Conservation (phyloP, 306 rosid genomes). For the Oxytropis ochrocephala region DNA sequence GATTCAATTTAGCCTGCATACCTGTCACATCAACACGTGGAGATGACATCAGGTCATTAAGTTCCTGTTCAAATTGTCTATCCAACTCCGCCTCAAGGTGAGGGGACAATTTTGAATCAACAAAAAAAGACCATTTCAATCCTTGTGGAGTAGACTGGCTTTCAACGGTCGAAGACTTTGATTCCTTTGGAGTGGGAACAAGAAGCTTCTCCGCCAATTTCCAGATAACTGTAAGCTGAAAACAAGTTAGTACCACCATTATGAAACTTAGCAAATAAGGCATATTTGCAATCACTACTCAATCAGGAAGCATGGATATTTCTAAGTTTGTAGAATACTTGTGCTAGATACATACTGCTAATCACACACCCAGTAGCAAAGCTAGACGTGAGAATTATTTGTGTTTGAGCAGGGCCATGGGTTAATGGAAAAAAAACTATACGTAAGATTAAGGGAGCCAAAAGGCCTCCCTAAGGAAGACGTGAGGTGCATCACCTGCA, state of each 20-base stretch:
- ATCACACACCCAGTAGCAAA: not conserved
- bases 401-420: too few species aligned
- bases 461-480: not conserved
- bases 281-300: not conserved
- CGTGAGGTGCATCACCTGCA: not conserved
- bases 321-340: not conserved
- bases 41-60: slow-evolving; percentile 78
- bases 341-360: not conserved
- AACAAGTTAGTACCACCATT: slow-evolving; percentile 54
- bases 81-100: slow-evolving; percentile 76
- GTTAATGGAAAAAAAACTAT: not conserved
- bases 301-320: not conserved
- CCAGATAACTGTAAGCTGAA: slow-evolving; percentile 96
- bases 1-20: slow-evolving; percentile 38
- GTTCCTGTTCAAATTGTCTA: slow-evolving; percentile 74
- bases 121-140: slow-evolving; percentile 67
- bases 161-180: slow-evolving; percentile 39
- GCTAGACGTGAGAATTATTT: not conserved
- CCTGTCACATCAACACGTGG: slow-evolving; percentile 88
- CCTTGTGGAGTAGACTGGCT: slow-evolving; percentile 52
- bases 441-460: not conserved
- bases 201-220: slow-evolving; percentile 79
- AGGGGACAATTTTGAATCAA: slow-evolving; percentile 72
- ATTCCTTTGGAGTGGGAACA: slow-evolving; percentile 52
- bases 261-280: slow-evolving; percentile 21